These are phyloP conservation scores for Amylocystis lapponica DNA, from an alignment of 768 basidiomycete species.

Conservation along the genomic window DNA sequence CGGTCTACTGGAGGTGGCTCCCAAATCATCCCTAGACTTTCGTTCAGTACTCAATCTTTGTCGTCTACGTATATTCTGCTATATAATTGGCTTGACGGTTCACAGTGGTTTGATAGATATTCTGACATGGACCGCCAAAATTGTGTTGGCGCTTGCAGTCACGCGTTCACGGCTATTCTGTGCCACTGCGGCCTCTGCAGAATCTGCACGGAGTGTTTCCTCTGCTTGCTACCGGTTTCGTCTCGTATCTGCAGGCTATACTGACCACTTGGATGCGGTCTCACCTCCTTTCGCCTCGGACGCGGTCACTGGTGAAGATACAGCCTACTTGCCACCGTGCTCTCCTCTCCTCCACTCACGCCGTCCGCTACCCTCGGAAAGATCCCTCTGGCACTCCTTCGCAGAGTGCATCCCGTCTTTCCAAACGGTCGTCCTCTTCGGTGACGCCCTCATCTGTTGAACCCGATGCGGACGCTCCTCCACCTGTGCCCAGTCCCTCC, in stretches of 20 bases:
- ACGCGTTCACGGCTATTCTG: too few relatives aligned
- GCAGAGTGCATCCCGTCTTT: constrained; percentile 16
- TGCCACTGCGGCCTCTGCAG: too few relatives aligned
- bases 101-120: neutral
- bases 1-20: too few relatives aligned
- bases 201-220: too few relatives aligned
- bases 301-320: constrained; percentile 26
- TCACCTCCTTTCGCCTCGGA: constrained; percentile 29
- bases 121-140: too few relatives aligned
- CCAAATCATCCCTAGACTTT: too few relatives aligned
- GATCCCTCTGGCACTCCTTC: constrained; percentile 14
- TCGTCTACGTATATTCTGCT: neutral
- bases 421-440: constrained; percentile 30
- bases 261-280: constrained; percentile 29
- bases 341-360: constrained; percentile 23
- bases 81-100: constrained; percentile 1
- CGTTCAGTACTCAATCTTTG: neutral
- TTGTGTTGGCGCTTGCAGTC: too few relatives aligned
- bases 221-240: neutral
- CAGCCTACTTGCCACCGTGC: constrained; percentile 21
- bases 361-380: constrained; percentile 27
- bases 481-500: constrained; percentile 13
- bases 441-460: constrained; percentile 16
- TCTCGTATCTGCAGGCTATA: constrained; percentile 7
- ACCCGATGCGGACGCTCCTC: constrained; percentile 7